These are phyloP conservation scores for Arabidopsis suecica DNA, from an alignment of 345 rosid species.

Conservation along the genomic window DNA sequence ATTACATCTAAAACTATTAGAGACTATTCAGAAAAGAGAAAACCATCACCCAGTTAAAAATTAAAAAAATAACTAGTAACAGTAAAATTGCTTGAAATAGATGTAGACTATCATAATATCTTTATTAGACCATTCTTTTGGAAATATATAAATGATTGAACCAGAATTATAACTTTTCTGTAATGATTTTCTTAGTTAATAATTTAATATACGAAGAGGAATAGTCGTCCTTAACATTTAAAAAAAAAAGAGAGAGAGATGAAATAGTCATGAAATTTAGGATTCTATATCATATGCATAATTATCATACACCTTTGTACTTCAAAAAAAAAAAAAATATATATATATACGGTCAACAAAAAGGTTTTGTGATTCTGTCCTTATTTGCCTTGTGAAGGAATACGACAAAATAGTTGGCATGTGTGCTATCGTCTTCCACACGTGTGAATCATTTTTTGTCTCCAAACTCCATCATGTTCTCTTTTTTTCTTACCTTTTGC, in stretches of 20 bases:
- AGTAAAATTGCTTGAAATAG: neutral
- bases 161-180: neutral
- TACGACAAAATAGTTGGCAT: constrained; percentile 25
- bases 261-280: constrained; percentile 4
- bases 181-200: neutral
- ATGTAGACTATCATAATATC: neutral
- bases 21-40: neutral
- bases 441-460: constrained; percentile 36
- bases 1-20: constrained; percentile 14
- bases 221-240: too few relatives aligned
- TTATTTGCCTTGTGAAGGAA: neutral
- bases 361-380: constrained; percentile 37
- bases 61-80: neutral
- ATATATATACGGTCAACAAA: constrained; percentile 2
- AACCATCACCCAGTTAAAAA: too few relatives aligned
- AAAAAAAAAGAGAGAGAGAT: too few relatives aligned
- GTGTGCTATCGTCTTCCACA: constrained; percentile 25
- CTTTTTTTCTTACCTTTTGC: neutral
- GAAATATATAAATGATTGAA: neutral
- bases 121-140: neutral
- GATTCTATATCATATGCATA: constrained; percentile 3
- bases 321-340: too few relatives aligned
- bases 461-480: constrained; percentile 26
- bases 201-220: neutral
- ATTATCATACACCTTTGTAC: neutral